phyloP scores from a whole-genome alignment of 306 rosid genomes.

The Crotalaria pallida region DNA sequence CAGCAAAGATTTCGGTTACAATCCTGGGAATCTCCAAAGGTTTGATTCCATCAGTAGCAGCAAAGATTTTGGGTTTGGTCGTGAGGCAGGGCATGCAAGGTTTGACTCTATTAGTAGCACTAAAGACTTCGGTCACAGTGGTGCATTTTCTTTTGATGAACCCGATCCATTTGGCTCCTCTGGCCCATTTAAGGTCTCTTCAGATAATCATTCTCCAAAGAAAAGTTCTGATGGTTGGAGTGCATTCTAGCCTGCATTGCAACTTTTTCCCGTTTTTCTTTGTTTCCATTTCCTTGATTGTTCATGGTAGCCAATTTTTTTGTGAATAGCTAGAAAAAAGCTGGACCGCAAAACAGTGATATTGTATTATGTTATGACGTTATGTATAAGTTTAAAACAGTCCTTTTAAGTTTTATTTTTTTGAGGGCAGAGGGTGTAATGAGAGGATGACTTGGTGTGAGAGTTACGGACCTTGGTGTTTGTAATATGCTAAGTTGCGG shows the following conservation, averaged over 20 bases:
- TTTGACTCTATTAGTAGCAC: slow-evolving; percentile 67
- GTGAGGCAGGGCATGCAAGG: slow-evolving; percentile 42
- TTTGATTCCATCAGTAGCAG: slow-evolving; percentile 55
- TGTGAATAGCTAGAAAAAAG: slow-evolving; percentile 63
- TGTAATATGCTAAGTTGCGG: slow-evolving; percentile 13
- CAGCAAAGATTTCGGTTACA: slow-evolving; percentile 50
- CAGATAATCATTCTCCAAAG: slow-evolving; percentile 61
- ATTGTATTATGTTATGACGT: slow-evolving; percentile 32
- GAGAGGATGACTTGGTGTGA: slow-evolving; percentile 7
- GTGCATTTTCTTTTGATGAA: slow-evolving; percentile 70
- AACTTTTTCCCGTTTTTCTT: slow-evolving; percentile 4
- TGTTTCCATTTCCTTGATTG: slow-evolving; percentile 39
- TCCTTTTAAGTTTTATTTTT: not conserved
- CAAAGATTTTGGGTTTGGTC: slow-evolving; percentile 46
- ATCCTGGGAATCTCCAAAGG: slow-evolving; percentile 25
- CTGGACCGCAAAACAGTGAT: slow-evolving; percentile 7
- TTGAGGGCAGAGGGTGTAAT: not conserved
- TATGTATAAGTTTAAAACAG: slow-evolving; percentile 39
- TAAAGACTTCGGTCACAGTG: slow-evolving; percentile 50
- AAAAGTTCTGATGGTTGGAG: slow-evolving; percentile 76
- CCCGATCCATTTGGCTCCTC: slow-evolving; percentile 83
- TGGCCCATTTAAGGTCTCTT: slow-evolving; percentile 79
- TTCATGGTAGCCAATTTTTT: slow-evolving; percentile 46
- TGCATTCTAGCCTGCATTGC: slow-evolving; percentile 53
- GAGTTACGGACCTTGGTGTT: slow-evolving; percentile 2